Evolutionary conservation across 306 rosid genomes (phyloP), one percentile per base, ranked within the genome.

Genomic region (Macrotyloma uniflorum): DNA sequence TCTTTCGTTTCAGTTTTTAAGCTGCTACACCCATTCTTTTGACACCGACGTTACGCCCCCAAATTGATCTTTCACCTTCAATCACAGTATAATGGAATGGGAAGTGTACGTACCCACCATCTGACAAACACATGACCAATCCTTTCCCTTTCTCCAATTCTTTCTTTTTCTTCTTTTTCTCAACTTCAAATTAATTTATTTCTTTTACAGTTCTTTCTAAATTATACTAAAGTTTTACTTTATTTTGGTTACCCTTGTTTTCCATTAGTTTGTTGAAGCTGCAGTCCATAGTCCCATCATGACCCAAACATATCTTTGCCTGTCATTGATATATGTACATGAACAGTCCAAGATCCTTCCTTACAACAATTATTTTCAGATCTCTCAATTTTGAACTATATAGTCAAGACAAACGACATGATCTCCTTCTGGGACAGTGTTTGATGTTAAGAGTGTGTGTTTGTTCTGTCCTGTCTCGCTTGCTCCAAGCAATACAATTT

Each of bases 1-100:
- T 62, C 81, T 83, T 86, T 91, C 89, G 32, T 77, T 72, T 83
- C 83, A 38, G 12, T 54, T 78, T 80, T 62, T 10, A 67, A 70
- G 74, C 74, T 46, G 23, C 47, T 12, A 11, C 55, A 53, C 77
- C 82, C 79, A 70, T 75, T 74, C 75, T 10, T 33, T 71, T 87
- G 93, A 86, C 75, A 86, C 68, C 6, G 90, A 87, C 92, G 28
- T 80, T 40, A 86, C 93, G 49, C 70, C 22, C 78, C 72, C 74
- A 50, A 79, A 33, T 72, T 81, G 67, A 80, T 76, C 10, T 66
- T 74, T 83, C 86, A 33, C 20, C 81, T 73, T 58, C 68, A 76
- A 64, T 46, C 58, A 55, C 78, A 8, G 12, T 7, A 61, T 72
- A 76, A 70, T 38, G 49, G 68, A 74, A 53, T 73, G 36, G 67